Evolutionary conservation across 2,329 filamentous ascomycete genomes (phyloP).

Genomic region (Fusarium torulosum): DNA sequence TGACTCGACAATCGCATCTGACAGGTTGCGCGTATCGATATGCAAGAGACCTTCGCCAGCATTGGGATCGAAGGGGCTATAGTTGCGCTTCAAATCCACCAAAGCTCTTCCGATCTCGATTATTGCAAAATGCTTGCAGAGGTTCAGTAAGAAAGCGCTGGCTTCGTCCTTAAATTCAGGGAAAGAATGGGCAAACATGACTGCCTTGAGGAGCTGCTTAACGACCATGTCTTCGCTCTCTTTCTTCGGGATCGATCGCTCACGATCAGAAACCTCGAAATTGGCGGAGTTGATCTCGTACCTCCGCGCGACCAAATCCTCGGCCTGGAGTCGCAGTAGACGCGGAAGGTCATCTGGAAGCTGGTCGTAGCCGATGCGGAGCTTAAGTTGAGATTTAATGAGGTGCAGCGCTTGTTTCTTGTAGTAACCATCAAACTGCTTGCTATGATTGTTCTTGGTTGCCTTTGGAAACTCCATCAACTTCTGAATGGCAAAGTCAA

Average conservation of each 20-base stretch:
- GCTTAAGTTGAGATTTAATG: slow-evolving; percentile 88
- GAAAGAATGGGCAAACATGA: slow-evolving; percentile 86
- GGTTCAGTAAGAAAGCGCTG: slow-evolving; percentile 78
- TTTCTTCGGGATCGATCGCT: slow-evolving; percentile 89
- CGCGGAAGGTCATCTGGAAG: slow-evolving; percentile 90
- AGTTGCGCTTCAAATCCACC: slow-evolving; percentile 80
- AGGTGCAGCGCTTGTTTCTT: slow-evolving; percentile 93
- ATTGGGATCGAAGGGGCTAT: slow-evolving; percentile 84
- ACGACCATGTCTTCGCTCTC: slow-evolving; percentile 83
- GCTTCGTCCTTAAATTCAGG: slow-evolving; percentile 84
- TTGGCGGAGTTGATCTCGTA: slow-evolving; percentile 76
- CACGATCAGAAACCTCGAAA: slow-evolving; percentile 81
- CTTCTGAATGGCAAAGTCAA: slow-evolving; percentile 90
- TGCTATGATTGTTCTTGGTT: slow-evolving; percentile 63
- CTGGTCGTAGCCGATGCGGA: slow-evolving; percentile 88
- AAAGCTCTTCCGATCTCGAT: slow-evolving; percentile 90
- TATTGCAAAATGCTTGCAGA: slow-evolving; percentile 91
- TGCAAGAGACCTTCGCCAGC: slow-evolving; percentile 88
- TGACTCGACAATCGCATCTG: slow-evolving; percentile 90
- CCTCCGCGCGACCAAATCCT: slow-evolving; percentile 82
- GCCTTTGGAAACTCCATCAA: slow-evolving; percentile 82
- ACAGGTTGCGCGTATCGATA: slow-evolving; percentile 87
- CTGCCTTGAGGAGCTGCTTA: slow-evolving; percentile 88
- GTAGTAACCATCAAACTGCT: slow-evolving; percentile 83
- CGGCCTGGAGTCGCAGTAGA: slow-evolving; percentile 86